Conservation (phyloP, 2,329 filamentous ascomycete genomes). For the Colletotrichum sojae region DNA sequence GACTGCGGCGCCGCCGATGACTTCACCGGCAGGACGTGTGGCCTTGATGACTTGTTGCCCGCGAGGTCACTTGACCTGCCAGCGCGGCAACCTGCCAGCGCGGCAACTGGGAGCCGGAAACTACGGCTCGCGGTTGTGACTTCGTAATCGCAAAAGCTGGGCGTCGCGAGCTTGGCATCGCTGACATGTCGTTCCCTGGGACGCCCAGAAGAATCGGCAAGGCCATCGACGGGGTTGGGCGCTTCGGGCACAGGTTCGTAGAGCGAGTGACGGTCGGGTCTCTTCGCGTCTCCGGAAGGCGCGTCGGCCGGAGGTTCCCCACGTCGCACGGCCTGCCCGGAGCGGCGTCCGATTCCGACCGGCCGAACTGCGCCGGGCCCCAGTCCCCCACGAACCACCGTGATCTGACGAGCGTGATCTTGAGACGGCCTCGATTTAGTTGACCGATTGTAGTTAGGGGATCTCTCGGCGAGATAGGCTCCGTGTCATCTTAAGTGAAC, state of each 20-base stretch:
- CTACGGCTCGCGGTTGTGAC: background rate
- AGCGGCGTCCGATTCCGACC: background rate
- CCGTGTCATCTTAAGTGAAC: background rate
- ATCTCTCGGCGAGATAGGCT: background rate
- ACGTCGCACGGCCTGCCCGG: conserved; percentile 13
- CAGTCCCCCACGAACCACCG: background rate
- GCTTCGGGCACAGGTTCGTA: background rate
- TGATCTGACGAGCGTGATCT: conserved; percentile 3
- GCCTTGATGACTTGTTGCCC: conserved; percentile 13
- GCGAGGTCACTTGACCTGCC: conserved; percentile 18
- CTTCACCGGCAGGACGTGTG: conserved; percentile 13
- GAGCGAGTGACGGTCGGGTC: conserved; percentile 2
- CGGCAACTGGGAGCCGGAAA: background rate
- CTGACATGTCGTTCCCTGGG: background rate
- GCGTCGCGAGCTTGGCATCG: background rate
- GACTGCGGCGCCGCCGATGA: conserved; percentile 22
- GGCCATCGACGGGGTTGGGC: background rate
- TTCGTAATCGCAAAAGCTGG: conserved; percentile 1
- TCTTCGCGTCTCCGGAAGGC: conserved; percentile 1
- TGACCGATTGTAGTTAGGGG: background rate
- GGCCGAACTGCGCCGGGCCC: background rate
- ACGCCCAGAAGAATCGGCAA: too few relatives aligned
- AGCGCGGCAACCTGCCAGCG: too few relatives aligned
- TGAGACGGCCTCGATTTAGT: background rate
- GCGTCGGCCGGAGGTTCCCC: conserved; percentile 3